Base-by-base conservation (phyloP, 2,329 filamentous ascomycete genomes). In the Verticillium klebahnii region DNA sequence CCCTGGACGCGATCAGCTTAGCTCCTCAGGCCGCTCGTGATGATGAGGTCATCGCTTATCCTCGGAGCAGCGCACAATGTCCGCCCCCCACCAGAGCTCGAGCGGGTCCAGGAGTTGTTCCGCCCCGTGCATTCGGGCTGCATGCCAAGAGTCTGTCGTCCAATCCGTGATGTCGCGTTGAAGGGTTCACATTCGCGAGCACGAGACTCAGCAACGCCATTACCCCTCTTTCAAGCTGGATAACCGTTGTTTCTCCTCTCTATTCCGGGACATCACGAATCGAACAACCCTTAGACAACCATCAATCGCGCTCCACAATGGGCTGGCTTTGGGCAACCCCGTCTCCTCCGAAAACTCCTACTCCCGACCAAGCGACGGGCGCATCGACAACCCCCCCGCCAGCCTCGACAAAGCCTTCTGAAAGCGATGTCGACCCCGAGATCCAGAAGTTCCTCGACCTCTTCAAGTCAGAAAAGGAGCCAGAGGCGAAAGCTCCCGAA, bases 261-360 rank as follows among this genome's bases (percentile, higher is more conserved):
- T 40, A 17, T 5, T 40, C 17, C 17, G 37, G 15, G 2, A 52
- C 5, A 25, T 14, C 31, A 3, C 34, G 15, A 8, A 34, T n/a
- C 29, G 6, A 54, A 31, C 23, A 25, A 5, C 3, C 14, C 19
- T 17, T 17, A 40, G 2, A n/a, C 2, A 56, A 32, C 15, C 29
- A 32, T 32, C 15, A 32, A 19, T 17, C 8, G 50, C 15, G 14
- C 37, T 12, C 65, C 68, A 76, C 61, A 65, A 89, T 89, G 86
- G 85, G 85, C 66, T 89, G 86, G 86, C 76, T 87, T 64, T 88
- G 85, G 84, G 77, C 82, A 63, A 77, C 75, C 6, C 65, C 74
- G n/a, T 68, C 75, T 17, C 64, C 75, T 17, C 63, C 76, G 17
- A 72, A 73, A 66, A 64, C 67, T 54, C 66, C 68, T 39, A 60